Evolutionary conservation across 225 moss, liverwort and hornwort genomes (phyloP), one percentile per base, ranked within the genome.

Genomic region (Sphagnum contortum): DNA sequence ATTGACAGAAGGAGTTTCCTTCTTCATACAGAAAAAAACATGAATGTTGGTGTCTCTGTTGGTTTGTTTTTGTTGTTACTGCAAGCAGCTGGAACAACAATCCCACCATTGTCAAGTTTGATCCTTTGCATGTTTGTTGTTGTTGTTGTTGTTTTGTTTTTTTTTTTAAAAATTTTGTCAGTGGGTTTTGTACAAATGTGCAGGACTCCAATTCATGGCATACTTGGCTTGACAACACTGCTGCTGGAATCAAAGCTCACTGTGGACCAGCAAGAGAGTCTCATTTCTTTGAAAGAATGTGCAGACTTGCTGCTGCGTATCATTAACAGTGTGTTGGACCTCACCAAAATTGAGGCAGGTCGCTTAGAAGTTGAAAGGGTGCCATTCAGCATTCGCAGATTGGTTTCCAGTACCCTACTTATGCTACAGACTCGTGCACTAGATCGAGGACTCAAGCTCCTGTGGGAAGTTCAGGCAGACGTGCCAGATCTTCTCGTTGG

Each of bases 131-230:
- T 1, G 29, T 0, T 29, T 29, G 29, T 29, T 29, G 29, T n/a
- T n/a, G n/a, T n/a, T n/a, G 29, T 29, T 29, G 0, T 29, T 29
- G 1, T 29, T 29, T 29, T 29, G 1, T 29, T 29, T 29, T 0
- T 29, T 29, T 29, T 0, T 29, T 29, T 29, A 29, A 29, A 29
- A 29, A 29, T 29, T 29, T 29, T 29, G 29, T 29, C 29, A 29
- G 29, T 29, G 29, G 29, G 29, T 29, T 29, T 52, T 52, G 52
- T 6, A 5, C 52, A 52, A 52, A 52, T 52, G 65, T 29, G 73
- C 76, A 94, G 94, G 79, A 94, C 94, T 67, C 94, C 94, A 6
- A 94, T 94, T 50, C 94, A 89, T 81, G 94, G 94, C 45, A 94
- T 94, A 64, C 65, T 94, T 56, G 94, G 94, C 62, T 72, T 94